Evolutionary conservation across 805 yeast genomes (phyloP), one percentile per base, ranked within the genome.

Genomic region (Wickerhamiella kazuoi): DNA sequence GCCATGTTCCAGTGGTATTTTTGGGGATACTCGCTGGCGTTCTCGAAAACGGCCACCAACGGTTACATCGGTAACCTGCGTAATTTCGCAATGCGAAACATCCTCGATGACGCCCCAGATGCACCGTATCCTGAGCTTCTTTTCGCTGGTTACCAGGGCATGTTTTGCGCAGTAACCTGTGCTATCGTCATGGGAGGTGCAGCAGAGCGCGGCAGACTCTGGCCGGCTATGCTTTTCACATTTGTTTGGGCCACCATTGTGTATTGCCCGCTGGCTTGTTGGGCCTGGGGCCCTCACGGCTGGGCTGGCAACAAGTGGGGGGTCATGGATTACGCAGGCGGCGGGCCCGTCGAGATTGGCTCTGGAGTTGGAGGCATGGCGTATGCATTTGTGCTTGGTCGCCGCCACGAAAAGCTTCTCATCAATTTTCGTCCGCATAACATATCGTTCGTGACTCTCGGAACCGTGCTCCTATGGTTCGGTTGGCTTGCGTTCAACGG

Each of bases 401-500:
- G 79, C 50, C 69, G 96, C 66, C 76, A 66, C 65, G 90, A 62
- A 48, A 65, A 66, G 48, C 65, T 79, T 43, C 70, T 83, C 70
- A 74, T 81, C 52, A 84, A 84, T 57, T 86, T 77, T 62, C 67
- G 97, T 48, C 97, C 98, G 5, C 98, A 87, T 62, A 87, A 87
- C 56, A 93, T 86, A 36, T 78, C 94, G 23, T 69, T 86, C 58
- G 81, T 90, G 37, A 81, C 93, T 15, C 62, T 87, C 49, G 97
- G 97, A 34, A 86, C 96, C 1, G 62, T 73, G 17, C 58, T 87
- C 30, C 70, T 87, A 47, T 90, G 94, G 79, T 76, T 82, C 52
- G 97, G 97, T 5, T 87, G 98, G 98, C 67, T 87, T 40, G 84
- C 90, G 15, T 87, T 87, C 71, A 90, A 87, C 57, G 93, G 95